Evolutionary conservation across 768 basidiomycete species (phyloP), one percentile per base, ranked within the genome.

Genomic region (Tricholoma saponaceum): DNA sequence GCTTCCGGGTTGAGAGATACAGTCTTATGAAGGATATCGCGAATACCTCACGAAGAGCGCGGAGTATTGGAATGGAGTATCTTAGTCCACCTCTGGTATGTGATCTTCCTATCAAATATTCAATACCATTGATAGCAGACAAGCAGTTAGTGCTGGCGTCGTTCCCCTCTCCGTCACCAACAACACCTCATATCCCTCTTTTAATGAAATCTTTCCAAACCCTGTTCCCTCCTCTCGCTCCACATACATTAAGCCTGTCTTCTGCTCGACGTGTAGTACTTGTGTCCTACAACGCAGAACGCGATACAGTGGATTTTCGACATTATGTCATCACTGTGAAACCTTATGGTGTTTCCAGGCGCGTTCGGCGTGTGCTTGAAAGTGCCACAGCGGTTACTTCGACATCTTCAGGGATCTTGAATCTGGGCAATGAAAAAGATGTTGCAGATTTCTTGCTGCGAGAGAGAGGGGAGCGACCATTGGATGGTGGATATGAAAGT

Each of bases 121-220:
- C 32, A 23, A 39, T 20, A 30, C 23, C 41, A 57, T n/a, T 39
- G 9, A 55, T 44, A 35, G 47, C 56, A 51, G 22, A 58, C 43
- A 22, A 33, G 33, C 69, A 96, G 96, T 87, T 98, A 57, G 96
- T 99, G 2, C 84, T 98, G 25, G 92, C 89, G 61, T 96, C 87
- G 16, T 96, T 85, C 73, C 93, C 84, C 53, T 84, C 79, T 57
- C 87, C 85, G 51, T 86, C 83, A 9, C 87, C 89, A 2, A 79
- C 76, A 22, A 88, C 88, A 2, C 84, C 87, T 2, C 94, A 98
- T 69, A 80, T 98, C 37, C 82, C 92, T 35, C 87, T 98, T 57
- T 82, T 98, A 67, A 89, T 95, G 82, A 97, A 97, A 72, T 85
- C 94, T 58, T 97, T 99, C 75, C 97, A 98, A 71, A 88, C 92